Base-by-base conservation (phyloP, 2,329 filamentous ascomycete species). In the Bipolaris zeicola region DNA sequence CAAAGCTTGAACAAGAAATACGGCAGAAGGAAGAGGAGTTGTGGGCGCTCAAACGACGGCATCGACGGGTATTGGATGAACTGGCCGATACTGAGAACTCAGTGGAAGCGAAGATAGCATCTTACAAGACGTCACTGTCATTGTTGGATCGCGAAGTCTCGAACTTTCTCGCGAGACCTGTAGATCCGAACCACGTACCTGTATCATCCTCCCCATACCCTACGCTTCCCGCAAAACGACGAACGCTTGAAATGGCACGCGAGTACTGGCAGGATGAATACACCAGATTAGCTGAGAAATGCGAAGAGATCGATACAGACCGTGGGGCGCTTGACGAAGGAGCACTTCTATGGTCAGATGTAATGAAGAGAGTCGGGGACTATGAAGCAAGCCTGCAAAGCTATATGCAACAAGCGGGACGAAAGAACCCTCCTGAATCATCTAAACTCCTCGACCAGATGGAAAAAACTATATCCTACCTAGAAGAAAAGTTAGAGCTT, bases 191-290 rank as follows among this genome's bases (percentile, higher is more conserved):
- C 37, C 67, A 72, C 42, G 59, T 66, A 33, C 62, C 68, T 2
- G 60, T 72, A 4, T 69, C 70, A 3, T 62, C 64, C 5, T 64
- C 75, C 6, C 76, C 85, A 34, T 90, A 90, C 51, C 70, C 88
- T 34, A 78, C 80, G 2, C 77, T 92, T 6, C 83, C 86, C 0
- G 82, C 86, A 0, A 85, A 88, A 63, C 82, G 88, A 16, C 81
- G 89, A 44, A 92, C 89, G 0, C 71, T 88, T 1, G 85, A 85
- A 13, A 88, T 92, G 87, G 89, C 89, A 0, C 85, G 81, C 57
- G 82, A 87, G 13, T 90, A 89, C 82, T 92, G 88, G 86, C 81
- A 85, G 51, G 82, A 83, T 5, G 89, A 92, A 63, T 78, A 87
- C 1, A 76, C 76, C 1, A 76, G 84, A 0, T 77, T 90, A 2